Base-by-base conservation (phyloP, 306 rosid genomes). In the Casuarina cunninghamiana region DNA sequence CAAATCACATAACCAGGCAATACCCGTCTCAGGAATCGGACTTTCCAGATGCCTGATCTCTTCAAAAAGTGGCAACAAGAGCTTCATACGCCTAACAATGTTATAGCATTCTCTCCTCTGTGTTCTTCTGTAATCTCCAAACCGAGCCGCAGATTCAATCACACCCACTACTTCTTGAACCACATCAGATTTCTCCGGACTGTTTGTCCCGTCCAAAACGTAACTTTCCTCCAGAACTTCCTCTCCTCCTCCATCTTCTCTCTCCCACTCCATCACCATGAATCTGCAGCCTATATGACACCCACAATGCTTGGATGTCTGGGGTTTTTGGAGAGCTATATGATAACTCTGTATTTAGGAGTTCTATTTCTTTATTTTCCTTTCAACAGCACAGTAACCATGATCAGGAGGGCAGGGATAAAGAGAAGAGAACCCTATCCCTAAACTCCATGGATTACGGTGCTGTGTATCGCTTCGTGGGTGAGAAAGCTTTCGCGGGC, bases 31-130 rank as follows among this genome's bases (percentile, higher is more conserved):
- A 0, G 83, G 78, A 48, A 90, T 48, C 7, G 88, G 80, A 10
- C 62, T 39, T 1, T 72, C 81, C 10, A 88, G 77, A 32, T 90
- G 97, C 2, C 89, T 86, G 13, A 92, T 85, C 78, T 94, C 97
- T 75, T 94, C 96, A 69, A 92, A 41, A 5, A 94, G 86, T 0
- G 98, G 97, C 50, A 84, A 63, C 79, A 94, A 54, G 41, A 87
- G 82, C 85, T 94, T 90, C 83, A 94, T 60, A 67, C 95, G 91
- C 66, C 98, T 86, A 43, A 86, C 90, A 58, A 94, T 85, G 72
- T 79, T 86, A 72, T 86, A 81, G 51, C 97, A 81, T 71, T 92
- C 96, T 75, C 84, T 92, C 73, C 86, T 67, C 21, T 87, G 88
- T 1, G 89, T 82, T 53, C 72, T 86, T 13, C 93, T 53, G 53